These are phyloP conservation scores for Jackrogersella minutella DNA, from an alignment of 495 filamentous ascomycete species.

Conservation along the genomic window DNA sequence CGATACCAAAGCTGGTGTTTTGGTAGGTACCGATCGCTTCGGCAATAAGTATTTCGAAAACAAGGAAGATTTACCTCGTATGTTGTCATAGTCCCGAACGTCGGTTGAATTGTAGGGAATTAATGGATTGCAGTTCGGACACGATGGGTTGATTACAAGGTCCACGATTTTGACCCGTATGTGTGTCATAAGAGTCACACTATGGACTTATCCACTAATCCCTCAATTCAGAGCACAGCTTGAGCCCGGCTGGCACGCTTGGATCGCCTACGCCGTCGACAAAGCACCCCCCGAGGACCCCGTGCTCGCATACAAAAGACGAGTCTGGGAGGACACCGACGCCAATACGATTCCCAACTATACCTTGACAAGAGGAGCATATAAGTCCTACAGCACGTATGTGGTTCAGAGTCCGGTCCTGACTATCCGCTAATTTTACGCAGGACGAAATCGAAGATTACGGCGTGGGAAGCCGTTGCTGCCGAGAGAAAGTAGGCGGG, in stretches of 20 bases:
- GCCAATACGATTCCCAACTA: conserved; percentile 74
- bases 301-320: conserved; percentile 66
- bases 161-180: conserved; percentile 84
- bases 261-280: conserved; percentile 94
- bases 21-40: conserved; percentile 85
- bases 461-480: conserved; percentile 54
- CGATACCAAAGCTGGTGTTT: conserved; percentile 93
- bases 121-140: conserved; percentile 76
- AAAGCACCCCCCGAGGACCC: conserved; percentile 82
- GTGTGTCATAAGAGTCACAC: conserved; percentile 34
- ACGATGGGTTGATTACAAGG: conserved; percentile 97
- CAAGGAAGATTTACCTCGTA: conserved; percentile 91
- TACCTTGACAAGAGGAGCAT: conserved; percentile 79
- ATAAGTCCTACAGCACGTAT: conserved; percentile 93
- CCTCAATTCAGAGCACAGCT: conserved; percentile 69
- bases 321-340: conserved; percentile 74
- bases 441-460: conserved; percentile 57
- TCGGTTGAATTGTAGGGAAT: neutral
- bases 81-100: conserved; percentile 40
- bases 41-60: conserved; percentile 99
- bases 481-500: conserved; percentile 45
- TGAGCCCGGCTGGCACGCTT: conserved; percentile 98
- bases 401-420: conserved; percentile 42
- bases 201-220: conserved; percentile 14
- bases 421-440: neutral